These are phyloP conservation scores for Scolecobasidium constrictum DNA, from an alignment of 2,329 filamentous ascomycete species.

Conservation along the genomic window DNA sequence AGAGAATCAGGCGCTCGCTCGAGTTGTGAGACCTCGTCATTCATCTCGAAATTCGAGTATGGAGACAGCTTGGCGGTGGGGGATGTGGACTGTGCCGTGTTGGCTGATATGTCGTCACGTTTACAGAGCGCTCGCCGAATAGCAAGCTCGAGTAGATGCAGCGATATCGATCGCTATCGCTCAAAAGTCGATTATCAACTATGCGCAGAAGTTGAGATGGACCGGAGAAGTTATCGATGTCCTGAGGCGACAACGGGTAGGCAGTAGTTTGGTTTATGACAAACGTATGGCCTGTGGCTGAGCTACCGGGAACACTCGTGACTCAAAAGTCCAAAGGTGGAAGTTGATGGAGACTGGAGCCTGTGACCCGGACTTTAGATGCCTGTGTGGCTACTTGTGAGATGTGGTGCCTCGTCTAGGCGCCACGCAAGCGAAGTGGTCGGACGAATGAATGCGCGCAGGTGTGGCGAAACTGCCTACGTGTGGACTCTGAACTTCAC, in stretches of 20 bases:
- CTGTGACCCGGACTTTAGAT: background rate
- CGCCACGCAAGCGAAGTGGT: too few relatives aligned
- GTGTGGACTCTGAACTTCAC: background rate
- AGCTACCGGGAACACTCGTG: too few relatives aligned
- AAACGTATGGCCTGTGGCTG: background rate
- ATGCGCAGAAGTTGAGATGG: background rate
- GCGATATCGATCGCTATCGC: too few relatives aligned
- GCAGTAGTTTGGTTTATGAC: background rate
- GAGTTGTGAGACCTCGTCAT: slow-evolving; percentile 7
- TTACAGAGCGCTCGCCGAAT: too few relatives aligned
- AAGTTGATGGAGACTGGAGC: background rate
- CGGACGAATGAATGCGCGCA: too few relatives aligned
- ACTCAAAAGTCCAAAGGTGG: too few relatives aligned
- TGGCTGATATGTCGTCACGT: background rate
- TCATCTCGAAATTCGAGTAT: slow-evolving; percentile 5
- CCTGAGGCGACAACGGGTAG: background rate
- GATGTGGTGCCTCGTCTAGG: background rate
- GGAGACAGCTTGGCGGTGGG: background rate
- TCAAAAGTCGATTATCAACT: background rate
- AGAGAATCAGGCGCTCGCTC: slow-evolving; percentile 8
- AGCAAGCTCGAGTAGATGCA: too few relatives aligned
- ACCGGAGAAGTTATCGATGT: background rate
- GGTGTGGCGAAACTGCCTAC: background rate
- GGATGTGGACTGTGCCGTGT: background rate
- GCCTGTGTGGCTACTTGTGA: background rate